phyloP scores from a whole-genome alignment of 1,139 yeast genomes.

The Magnusiomyces suaveolens region DNA sequence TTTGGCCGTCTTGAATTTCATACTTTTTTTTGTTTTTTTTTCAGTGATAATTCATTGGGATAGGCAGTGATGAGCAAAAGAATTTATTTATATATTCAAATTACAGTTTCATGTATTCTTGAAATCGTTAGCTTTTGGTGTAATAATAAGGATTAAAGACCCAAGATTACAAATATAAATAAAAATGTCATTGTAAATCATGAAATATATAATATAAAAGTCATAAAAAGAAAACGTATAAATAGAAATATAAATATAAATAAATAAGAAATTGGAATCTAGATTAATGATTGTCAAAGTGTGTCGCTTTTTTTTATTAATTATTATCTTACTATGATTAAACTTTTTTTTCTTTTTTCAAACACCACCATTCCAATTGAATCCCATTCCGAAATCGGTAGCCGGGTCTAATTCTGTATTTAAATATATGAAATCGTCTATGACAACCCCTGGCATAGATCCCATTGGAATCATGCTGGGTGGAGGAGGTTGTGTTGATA shows the following conservation, averaged over 20 bases:
- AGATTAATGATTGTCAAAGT: neutral
- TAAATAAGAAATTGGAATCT: constrained; percentile 9
- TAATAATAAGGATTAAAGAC: too few relatives aligned
- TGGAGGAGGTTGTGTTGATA: neutral
- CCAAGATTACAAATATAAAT: neutral
- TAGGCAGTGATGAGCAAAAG: too few relatives aligned
- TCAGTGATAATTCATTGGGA: too few relatives aligned
- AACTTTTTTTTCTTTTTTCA: neutral
- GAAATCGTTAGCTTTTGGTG: too few relatives aligned
- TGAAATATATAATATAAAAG: neutral
- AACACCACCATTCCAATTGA: neutral
- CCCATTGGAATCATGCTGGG: neutral
- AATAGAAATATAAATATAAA: too few relatives aligned
- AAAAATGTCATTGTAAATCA: neutral
- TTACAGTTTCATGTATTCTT: too few relatives aligned
- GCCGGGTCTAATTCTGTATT: neutral
- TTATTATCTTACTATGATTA: too few relatives aligned
- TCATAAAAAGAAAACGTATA: neutral
- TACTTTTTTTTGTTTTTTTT: too few relatives aligned
- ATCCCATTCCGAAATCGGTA: neutral
- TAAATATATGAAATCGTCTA: neutral
- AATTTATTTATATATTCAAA: too few relatives aligned
- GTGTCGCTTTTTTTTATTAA: neutral
- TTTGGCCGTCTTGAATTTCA: too few relatives aligned
- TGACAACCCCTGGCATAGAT: neutral